A percentile compares a stretch with the other conserved stretches of the same genome.
Conservation (phyloP, 2,329 filamentous ascomycete species). For the Alternaria rosae region DNA sequence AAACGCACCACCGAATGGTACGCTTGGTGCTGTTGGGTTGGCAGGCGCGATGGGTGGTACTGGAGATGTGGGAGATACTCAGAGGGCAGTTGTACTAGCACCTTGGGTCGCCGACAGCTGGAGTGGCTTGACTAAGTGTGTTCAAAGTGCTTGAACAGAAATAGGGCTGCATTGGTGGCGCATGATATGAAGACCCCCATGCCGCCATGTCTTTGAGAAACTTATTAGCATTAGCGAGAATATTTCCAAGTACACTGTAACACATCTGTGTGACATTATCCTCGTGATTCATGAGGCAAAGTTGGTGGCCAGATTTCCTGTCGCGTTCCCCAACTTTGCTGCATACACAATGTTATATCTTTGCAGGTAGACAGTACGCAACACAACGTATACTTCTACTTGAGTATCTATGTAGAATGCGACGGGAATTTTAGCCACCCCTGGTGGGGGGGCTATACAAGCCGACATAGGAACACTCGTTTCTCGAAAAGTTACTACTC, state of each 20-base stretch:
- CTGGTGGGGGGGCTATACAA: too few species aligned
- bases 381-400: too few species aligned
- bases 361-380: too few species aligned
- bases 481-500: too few species aligned
- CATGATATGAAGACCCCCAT: not conserved
- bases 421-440: too few species aligned
- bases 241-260: too few species aligned
- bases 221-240: not conserved
- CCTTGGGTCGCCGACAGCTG: slow-evolving; percentile 78
- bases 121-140: slow-evolving; percentile 51
- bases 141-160: slow-evolving; percentile 4
- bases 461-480: too few species aligned
- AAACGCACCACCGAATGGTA: slow-evolving; percentile 75
- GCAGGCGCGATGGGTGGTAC: slow-evolving; percentile 77
- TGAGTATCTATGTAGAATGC: too few species aligned
- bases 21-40: slow-evolving; percentile 72
- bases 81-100: slow-evolving; percentile 78
- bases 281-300: too few species aligned
- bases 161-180: not conserved
- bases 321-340: too few species aligned
- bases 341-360: too few species aligned
- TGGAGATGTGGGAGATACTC: slow-evolving; percentile 74
- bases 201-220: not conserved
- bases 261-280: not conserved
- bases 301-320: too few species aligned